Evolutionary conservation across 1,284 basidiomycete genomes (phyloP).

Genomic region (Pseudozyma sp.): DNA sequence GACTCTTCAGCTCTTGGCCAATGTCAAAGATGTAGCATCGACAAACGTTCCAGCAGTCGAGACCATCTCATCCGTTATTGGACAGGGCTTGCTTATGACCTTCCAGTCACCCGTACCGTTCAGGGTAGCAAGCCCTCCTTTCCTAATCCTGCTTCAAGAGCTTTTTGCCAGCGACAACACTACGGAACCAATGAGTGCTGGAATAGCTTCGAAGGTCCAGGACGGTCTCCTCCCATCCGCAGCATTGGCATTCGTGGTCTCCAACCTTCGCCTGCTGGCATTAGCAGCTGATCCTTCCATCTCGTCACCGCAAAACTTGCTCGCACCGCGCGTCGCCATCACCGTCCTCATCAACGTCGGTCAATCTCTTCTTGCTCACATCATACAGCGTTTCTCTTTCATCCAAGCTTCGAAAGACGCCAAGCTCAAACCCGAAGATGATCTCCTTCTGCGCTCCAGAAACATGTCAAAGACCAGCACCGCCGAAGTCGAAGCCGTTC

Average conservation of each 20-base stretch:
- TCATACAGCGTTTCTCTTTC: conserved; percentile 15
- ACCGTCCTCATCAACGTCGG: conserved; percentile 46
- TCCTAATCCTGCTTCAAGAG: conserved; percentile 21
- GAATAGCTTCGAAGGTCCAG: background rate
- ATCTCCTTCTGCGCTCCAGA: conserved; percentile 5
- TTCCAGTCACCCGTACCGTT: conserved; percentile 30
- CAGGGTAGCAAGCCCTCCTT: conserved; percentile 17
- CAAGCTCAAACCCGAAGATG: conserved; percentile 14
- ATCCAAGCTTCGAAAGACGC: conserved; percentile 20
- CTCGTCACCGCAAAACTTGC: conserved; percentile 32
- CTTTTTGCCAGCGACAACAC: conserved; percentile 1
- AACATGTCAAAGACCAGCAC: conserved; percentile 13
- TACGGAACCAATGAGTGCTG: background rate
- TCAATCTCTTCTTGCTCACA: conserved; percentile 29
- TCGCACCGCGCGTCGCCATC: conserved; percentile 44
- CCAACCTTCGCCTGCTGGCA: conserved; percentile 33
- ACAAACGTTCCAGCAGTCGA: conserved; percentile 38
- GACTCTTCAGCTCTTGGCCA: conserved; percentile 36
- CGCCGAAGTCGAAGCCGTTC: conserved; percentile 27
- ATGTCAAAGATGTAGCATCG: conserved; percentile 8
- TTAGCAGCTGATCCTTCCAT: conserved; percentile 33
- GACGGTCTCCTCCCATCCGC: conserved; percentile 12
- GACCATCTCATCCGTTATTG: conserved; percentile 41
- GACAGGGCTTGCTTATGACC: conserved; percentile 42
- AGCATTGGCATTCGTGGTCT: conserved; percentile 25